A percentile compares a stretch with the other conserved stretches of the same genome.
phyloP scores from a whole-genome alignment of 2,329 filamentous ascomycete species.

The Calonectria naviculata region DNA sequence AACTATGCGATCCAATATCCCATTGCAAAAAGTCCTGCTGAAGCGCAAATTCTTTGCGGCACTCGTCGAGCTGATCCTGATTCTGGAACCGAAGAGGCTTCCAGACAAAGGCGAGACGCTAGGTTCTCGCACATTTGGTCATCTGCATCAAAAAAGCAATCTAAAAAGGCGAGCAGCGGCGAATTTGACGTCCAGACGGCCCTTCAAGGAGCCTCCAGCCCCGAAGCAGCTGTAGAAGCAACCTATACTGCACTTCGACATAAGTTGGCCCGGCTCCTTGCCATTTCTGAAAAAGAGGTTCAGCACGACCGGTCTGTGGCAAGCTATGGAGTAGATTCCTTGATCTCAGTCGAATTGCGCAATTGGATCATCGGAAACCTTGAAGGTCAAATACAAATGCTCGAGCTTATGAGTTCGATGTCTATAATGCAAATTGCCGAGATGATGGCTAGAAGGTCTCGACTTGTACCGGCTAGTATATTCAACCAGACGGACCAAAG shows the following conservation, averaged over 20 bases:
- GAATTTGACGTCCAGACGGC: neutral
- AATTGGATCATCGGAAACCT: neutral
- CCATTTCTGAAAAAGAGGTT: neutral
- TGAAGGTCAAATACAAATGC: neutral
- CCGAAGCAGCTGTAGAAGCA: neutral
- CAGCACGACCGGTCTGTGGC: neutral
- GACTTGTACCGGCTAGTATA: neutral
- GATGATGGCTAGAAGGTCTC: neutral
- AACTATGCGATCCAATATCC: neutral
- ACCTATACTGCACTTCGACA: neutral
- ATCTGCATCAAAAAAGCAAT: neutral
- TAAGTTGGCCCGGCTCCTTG: neutral
- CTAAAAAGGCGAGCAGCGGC: neutral
- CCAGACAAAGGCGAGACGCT: neutral
- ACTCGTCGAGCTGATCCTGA: neutral
- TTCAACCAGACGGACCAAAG: neutral
- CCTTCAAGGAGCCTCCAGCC: neutral
- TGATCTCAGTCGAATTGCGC: neutral
- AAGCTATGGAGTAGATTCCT: neutral
- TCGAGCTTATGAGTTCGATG: neutral
- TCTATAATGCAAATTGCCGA: neutral
- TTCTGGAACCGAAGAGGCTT: neutral
- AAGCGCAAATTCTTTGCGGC: neutral
- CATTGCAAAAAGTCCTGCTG: neutral
- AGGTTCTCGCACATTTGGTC: neutral